These are phyloP conservation scores for Metschnikowia lochheadii DNA, from an alignment of 805 yeast species.

Conservation along the genomic window DNA sequence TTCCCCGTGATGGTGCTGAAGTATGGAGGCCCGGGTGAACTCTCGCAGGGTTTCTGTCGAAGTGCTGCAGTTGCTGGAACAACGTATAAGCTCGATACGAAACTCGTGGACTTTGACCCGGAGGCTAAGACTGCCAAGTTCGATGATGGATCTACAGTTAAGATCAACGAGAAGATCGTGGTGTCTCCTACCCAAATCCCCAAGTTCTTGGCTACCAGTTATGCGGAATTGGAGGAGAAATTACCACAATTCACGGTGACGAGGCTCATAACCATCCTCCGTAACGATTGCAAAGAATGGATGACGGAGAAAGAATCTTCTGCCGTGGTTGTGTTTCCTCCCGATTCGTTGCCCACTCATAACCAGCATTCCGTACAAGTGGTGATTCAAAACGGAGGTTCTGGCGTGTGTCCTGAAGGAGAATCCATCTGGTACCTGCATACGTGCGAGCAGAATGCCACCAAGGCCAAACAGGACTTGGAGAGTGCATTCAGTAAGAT, in stretches of 20 bases:
- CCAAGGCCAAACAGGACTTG: constrained; percentile 69
- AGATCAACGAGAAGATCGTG: constrained; percentile 74
- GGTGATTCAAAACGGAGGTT: constrained; percentile 78
- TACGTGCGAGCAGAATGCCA: constrained; percentile 62
- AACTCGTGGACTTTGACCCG: constrained; percentile 62
- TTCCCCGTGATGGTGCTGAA: constrained; percentile 91
- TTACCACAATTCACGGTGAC: constrained; percentile 53
- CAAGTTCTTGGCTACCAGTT: constrained; percentile 39
- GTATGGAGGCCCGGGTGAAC: constrained; percentile 94
- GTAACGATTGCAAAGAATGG: constrained; percentile 89
- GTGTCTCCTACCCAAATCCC: constrained; percentile 66
- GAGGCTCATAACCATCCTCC: constrained; percentile 76
- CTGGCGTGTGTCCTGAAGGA: constrained; percentile 83
- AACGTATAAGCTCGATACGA: constrained; percentile 78
- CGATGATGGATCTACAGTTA: constrained; percentile 69
- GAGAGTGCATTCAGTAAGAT: constrained; percentile 76
- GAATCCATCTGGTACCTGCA: constrained; percentile 89
- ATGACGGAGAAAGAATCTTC: constrained; percentile 79
- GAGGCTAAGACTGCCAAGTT: constrained; percentile 62
- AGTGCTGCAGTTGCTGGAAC: constrained; percentile 98
- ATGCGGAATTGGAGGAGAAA: constrained; percentile 39
- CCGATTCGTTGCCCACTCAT: constrained; percentile 61
- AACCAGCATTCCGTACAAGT: constrained; percentile 81
- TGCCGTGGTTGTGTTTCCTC: constrained; percentile 90
- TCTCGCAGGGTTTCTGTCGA: constrained; percentile 94